Evolutionary conservation across 2,329 filamentous ascomycete species (phyloP).

Genomic region (Pyricularia sp.): DNA sequence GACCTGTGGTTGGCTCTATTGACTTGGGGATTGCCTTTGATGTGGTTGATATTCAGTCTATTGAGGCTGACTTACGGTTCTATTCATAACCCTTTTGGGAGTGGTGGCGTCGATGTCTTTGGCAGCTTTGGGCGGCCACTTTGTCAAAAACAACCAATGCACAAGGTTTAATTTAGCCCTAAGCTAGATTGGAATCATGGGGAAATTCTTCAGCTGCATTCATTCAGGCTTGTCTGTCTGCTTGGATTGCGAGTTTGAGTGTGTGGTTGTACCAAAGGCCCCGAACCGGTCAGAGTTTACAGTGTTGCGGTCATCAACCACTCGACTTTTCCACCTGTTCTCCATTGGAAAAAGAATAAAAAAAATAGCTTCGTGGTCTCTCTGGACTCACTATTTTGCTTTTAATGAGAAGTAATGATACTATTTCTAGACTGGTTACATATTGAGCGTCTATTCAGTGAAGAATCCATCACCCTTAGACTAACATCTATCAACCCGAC

Average conservation of each 20-base stretch:
- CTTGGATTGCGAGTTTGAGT: background rate
- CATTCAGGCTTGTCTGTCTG: background rate
- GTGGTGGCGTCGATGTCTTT: background rate
- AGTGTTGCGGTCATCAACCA: background rate
- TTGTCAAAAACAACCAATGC: too few species aligned
- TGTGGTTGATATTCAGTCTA: background rate
- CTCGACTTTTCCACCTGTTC: background rate
- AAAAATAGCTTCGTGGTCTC: too few species aligned
- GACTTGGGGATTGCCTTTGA: background rate
- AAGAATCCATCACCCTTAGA: background rate
- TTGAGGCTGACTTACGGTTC: background rate
- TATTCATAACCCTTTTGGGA: constrained; percentile 1
- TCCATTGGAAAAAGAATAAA: background rate
- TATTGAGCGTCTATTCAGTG: background rate
- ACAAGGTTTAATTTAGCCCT: too few species aligned
- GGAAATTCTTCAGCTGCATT: background rate
- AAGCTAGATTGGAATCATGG: background rate
- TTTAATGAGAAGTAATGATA: background rate
- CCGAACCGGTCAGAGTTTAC: background rate
- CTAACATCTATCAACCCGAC: background rate
- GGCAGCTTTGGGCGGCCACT: background rate
- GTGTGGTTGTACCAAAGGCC: background rate
- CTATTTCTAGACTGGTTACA: background rate
- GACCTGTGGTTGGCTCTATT: background rate
- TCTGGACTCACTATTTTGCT: too few species aligned